phyloP scores from a whole-genome alignment of 352 stramenopile species.

The Albugo candida region DNA sequence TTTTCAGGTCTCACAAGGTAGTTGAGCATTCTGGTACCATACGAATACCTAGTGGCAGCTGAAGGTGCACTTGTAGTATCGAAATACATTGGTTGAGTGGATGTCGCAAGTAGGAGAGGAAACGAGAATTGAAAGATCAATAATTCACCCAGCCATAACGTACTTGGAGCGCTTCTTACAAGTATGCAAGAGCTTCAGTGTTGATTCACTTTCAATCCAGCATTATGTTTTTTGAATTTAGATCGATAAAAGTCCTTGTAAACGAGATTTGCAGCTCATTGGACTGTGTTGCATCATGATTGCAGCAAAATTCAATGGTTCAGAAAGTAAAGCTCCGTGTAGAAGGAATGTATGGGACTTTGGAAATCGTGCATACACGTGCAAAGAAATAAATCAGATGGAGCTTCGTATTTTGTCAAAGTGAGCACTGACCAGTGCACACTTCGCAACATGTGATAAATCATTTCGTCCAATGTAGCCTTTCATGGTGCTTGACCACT shows the following conservation, averaged over 20 bases:
- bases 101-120: constrained; percentile 73
- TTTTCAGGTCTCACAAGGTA: too few relatives aligned
- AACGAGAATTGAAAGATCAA: constrained; percentile 61
- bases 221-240: neutral
- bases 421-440: constrained; percentile 8
- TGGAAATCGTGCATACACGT: constrained; percentile 67
- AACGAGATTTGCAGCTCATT: constrained; percentile 64
- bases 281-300: constrained; percentile 63
- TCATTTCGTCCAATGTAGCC: constrained; percentile 10
- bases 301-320: constrained; percentile 61
- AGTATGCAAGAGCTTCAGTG: neutral
- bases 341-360: constrained; percentile 75
- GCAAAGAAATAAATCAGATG: constrained; percentile 59
- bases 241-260: constrained; percentile 25
- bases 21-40: too few relatives aligned
- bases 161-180: constrained; percentile 65
- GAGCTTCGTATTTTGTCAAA: constrained; percentile 34
- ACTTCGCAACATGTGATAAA: too few relatives aligned
- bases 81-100: constrained; percentile 65
- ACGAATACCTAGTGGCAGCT: too few relatives aligned
- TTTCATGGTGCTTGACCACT: constrained; percentile 44
- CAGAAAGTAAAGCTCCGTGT: constrained; percentile 56
- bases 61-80: constrained; percentile 17
- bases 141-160: constrained; percentile 53
- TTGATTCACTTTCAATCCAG: too few relatives aligned